Evolutionary conservation across 768 basidiomycete species (phyloP).

Genomic region (Coprinopsis cinerea): DNA sequence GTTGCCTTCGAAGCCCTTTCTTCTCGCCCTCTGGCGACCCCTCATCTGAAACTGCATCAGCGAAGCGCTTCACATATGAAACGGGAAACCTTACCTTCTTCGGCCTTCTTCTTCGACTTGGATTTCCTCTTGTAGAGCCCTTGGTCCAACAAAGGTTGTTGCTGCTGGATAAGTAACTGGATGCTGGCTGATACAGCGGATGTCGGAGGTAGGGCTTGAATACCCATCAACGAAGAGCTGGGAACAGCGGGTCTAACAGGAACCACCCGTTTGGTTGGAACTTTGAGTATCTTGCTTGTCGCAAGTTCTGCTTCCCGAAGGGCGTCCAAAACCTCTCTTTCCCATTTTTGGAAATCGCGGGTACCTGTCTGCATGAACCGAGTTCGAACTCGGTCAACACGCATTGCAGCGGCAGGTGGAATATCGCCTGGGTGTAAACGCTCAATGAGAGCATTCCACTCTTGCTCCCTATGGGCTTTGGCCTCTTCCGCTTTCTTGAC

Average conservation of each 20-base stretch:
- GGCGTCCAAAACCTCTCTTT: conserved; percentile 49
- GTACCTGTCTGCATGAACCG: conserved; percentile 57
- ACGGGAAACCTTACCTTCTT: conserved; percentile 8
- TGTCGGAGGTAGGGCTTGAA: too few relatives aligned
- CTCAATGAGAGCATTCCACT: conserved; percentile 57
- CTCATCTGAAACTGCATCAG: conserved; percentile 3
- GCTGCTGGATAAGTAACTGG: conserved; percentile 8
- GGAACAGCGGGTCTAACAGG: conserved; percentile 8
- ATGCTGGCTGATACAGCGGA: background rate
- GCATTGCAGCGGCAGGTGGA: conserved; percentile 39
- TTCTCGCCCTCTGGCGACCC: conserved; percentile 22
- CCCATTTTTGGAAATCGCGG: conserved; percentile 53
- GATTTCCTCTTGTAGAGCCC: conserved; percentile 9
- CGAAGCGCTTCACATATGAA: background rate
- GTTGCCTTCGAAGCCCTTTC: conserved; percentile 46
- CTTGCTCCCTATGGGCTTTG: conserved; percentile 48
- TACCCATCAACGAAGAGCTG: conserved; percentile 1
- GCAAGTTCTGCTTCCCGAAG: conserved; percentile 50
- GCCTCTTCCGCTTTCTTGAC: conserved; percentile 64
- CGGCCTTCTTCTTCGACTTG: conserved; percentile 19
- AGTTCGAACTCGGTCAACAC: conserved; percentile 48
- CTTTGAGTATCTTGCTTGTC: conserved; percentile 37
- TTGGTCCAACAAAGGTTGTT: conserved; percentile 6
- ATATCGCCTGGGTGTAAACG: conserved; percentile 50
- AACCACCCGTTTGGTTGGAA: conserved; percentile 18